These are phyloP conservation scores for Chenopodium quinoa DNA, from an alignment of 148 eudicot genomes.

Conservation along the genomic window DNA sequence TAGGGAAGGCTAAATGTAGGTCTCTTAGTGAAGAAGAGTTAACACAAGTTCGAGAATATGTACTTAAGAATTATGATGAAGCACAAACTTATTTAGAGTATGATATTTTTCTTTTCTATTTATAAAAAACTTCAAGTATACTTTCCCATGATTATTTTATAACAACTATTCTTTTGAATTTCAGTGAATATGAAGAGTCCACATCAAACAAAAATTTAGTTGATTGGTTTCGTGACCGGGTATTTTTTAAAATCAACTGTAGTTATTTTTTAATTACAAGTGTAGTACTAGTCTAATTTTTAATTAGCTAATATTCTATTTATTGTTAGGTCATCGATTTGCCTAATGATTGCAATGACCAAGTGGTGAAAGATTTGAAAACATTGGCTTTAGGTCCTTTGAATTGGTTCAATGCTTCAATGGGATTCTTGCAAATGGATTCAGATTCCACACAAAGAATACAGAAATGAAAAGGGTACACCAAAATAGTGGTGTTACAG, in stretches of 20 bases:
- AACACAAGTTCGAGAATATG: slow-evolving; percentile 3
- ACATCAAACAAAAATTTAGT: too few relatives aligned
- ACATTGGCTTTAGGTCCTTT: not conserved
- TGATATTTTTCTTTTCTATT: too few relatives aligned
- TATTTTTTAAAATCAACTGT: not conserved
- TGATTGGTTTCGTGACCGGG: slow-evolving; percentile 11
- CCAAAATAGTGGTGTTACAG: not conserved
- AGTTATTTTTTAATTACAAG: too few relatives aligned
- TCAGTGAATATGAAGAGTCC: not conserved
- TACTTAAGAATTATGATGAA: slow-evolving; percentile 1
- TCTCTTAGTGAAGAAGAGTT: not conserved
- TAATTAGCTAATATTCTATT: not conserved
- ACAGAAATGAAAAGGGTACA: not conserved
- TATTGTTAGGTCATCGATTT: not conserved
- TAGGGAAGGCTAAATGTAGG: slow-evolving; percentile 6
- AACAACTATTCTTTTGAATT: too few relatives aligned
- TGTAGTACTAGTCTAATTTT: too few relatives aligned
- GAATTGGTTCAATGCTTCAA: not conserved
- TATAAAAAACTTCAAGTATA: too few relatives aligned
- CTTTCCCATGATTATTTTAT: too few relatives aligned
- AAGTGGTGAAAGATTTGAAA: slow-evolving; percentile 6
- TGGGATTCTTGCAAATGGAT: slow-evolving; percentile 11
- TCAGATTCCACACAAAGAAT: not conserved
- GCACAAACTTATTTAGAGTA: not conserved
- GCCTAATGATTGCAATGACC: not conserved